Base-by-base conservation (phyloP, 352 stramenopile species). In the Phytophthora crassamura region DNA sequence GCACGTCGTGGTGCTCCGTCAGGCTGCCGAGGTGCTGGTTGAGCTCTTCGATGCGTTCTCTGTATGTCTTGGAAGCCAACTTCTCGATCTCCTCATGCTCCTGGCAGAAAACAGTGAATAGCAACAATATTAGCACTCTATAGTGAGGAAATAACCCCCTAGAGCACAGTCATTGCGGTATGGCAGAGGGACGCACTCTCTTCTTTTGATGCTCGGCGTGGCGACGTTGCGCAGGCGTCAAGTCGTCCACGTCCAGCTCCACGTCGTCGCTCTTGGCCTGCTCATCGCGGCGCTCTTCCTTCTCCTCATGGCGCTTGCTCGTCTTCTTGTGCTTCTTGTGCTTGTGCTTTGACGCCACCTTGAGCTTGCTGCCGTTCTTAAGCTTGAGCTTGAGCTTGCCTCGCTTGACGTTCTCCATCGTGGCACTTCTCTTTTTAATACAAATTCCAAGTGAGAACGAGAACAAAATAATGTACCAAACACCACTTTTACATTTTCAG, bases 1-100 rank as follows among this genome's bases (percentile, higher is more conserved):
- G 97, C 68, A 99, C 97, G 72, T 99, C 97, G 78, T 99, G 98
- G 67, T 98, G 95, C 80, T 99, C 97, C 2, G 97, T 99, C 53
- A 99, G 78, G 38, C 88, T 94, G 35, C 91, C 84, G 10, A 99
- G 81, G 54, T 98, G 95, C 76, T 98, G 82, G 74, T 99, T 99
- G 64, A 99, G 97, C 64, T 98, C 90, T 75, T 99, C 97, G 9
- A 99, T 93, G 50, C 91, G 80, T 67, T 98, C 86, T 56, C 93
- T 78, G 69, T 97, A 97, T 32, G 91, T 98, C 68, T 94, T 94
- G 35, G 76, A 77, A 2, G 86, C 89, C 57, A 90, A 49, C 54
- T 97, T 95, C 36, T 93, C 82, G 51, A 96, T 95, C 35, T 91
- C 78, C 33, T 93, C 88, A 77, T 93, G 71, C 51, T 97, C 89